Percentiles rank a stretch among this genome's conserved stretches.
Evolutionary conservation across 2,329 filamentous ascomycete genomes (phyloP).

Genomic region (Pestalotiopsis sp.): DNA sequence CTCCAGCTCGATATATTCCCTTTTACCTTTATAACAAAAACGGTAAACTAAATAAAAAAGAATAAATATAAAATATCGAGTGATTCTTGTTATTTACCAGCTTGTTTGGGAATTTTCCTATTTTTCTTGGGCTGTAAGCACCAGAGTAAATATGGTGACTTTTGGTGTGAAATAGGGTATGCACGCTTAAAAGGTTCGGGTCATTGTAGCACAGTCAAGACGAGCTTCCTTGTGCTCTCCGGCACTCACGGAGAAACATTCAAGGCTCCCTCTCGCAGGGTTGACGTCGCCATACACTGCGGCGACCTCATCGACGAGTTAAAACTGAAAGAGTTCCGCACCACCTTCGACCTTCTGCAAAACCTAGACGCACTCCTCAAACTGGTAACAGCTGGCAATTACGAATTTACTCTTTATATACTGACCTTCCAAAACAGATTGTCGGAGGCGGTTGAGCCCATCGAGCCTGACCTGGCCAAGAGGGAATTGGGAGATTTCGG

Average conservation of each 20-base stretch:
- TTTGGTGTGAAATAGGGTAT: too few species aligned
- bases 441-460: neutral
- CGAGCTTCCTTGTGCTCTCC: conserved; percentile 45
- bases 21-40: too few species aligned
- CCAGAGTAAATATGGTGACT: too few species aligned
- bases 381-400: conserved; percentile 57
- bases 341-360: conserved; percentile 43
- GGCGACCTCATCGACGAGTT: conserved; percentile 52
- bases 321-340: conserved; percentile 40
- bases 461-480: conserved; percentile 20
- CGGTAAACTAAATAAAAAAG: too few species aligned
- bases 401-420: conserved; percentile 46
- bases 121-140: too few species aligned
- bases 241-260: conserved; percentile 43
- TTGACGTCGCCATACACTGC: conserved; percentile 55
- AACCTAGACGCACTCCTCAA: conserved; percentile 53
- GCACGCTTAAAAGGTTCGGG: too few species aligned
- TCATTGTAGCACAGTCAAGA: conserved; percentile 32
- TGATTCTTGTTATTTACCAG: too few species aligned
- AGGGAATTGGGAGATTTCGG: conserved; percentile 40
- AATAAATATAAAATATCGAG: too few species aligned
- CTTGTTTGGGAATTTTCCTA: too few species aligned
- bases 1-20: too few species aligned
- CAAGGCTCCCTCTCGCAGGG: conserved; percentile 21
- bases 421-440: conserved; percentile 31